Conservation (phyloP, 164 flowering plant genomes). For the Paratinospora sagittata region DNA sequence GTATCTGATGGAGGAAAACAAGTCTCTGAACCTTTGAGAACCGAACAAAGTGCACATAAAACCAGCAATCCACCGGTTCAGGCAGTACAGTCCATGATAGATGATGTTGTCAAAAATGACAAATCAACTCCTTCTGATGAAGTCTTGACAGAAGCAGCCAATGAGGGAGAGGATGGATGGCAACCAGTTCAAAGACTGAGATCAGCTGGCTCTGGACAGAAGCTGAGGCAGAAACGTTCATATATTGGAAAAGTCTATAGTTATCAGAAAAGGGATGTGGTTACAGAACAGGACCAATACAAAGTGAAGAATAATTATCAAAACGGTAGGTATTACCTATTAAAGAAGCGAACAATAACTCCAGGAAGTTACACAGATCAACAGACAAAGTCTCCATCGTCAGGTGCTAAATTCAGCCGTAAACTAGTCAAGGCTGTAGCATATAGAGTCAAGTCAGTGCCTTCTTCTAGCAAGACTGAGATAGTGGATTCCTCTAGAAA, state of each 20-base stretch:
- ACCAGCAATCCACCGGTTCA: constrained; percentile 21
- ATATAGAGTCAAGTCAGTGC: constrained; percentile 77
- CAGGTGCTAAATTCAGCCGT: constrained; percentile 59
- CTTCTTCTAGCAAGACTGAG: constrained; percentile 43
- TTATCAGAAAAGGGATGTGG: constrained; percentile 60
- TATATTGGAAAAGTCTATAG: constrained; percentile 50
- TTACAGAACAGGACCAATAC: constrained; percentile 38
- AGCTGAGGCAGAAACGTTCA: constrained; percentile 57
- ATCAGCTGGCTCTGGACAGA: constrained; percentile 65
- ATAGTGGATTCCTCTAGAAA: constrained; percentile 24
- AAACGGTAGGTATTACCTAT: constrained; percentile 48
- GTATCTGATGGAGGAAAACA: constrained; percentile 47
- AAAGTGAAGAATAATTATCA: constrained; percentile 39
- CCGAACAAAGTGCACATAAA: constrained; percentile 19
- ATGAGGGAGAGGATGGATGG: constrained; percentile 97
- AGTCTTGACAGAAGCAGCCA: constrained; percentile 35
- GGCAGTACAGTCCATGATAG: constrained; percentile 22
- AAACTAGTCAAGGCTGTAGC: constrained; percentile 68
- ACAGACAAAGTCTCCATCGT: constrained; percentile 37
- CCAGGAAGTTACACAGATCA: constrained; percentile 58
- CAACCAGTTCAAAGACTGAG: constrained; percentile 89
- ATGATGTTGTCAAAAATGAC: constrained; percentile 27
- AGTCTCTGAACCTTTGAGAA: constrained; percentile 26
- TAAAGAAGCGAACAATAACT: constrained; percentile 52
- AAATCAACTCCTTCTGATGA: constrained; percentile 23